Percentiles rank a stretch among this genome's conserved stretches.
phyloP scores from a whole-genome alignment of 768 basidiomycete genomes.

The Obba rivulosa region DNA sequence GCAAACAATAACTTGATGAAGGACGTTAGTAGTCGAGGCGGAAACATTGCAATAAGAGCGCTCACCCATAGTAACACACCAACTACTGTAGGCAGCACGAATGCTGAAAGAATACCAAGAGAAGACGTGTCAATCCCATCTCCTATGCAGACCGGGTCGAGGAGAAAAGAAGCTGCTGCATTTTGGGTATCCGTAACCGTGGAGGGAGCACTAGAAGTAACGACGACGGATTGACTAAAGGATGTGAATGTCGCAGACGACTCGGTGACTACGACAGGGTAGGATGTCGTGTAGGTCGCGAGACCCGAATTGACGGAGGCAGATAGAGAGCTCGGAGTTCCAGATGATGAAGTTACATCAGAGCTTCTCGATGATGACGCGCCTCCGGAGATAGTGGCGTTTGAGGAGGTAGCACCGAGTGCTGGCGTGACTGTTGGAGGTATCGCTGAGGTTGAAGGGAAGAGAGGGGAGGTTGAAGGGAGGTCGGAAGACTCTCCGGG shows the following conservation, averaged over 20 bases:
- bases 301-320: conserved; percentile 6
- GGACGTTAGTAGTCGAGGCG: no score
- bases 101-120: conserved; percentile 53
- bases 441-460: background rate
- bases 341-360: conserved; percentile 4
- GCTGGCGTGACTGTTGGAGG: no score
- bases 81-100: conserved; percentile 51
- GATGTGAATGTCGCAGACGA: conserved; percentile 38
- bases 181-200: conserved; percentile 12
- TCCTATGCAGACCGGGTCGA: conserved; percentile 54
- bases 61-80: conserved; percentile 70
- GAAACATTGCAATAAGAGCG: conserved; percentile 14
- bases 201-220: conserved; percentile 9
- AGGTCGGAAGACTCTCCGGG: background rate
- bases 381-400: background rate
- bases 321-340: conserved; percentile 3
- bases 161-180: conserved; percentile 11
- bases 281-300: conserved; percentile 20
- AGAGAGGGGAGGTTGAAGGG: background rate
- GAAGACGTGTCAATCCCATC: conserved; percentile 58
- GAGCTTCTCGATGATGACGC: background rate
- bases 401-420: background rate
- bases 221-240: conserved; percentile 31
- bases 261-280: conserved; percentile 34
- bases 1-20: conserved; percentile 65